Evolutionary conservation across 495 filamentous ascomycete species (phyloP), one percentile per base, ranked within the genome.

Genomic region (Aspergillus ellipticus): DNA sequence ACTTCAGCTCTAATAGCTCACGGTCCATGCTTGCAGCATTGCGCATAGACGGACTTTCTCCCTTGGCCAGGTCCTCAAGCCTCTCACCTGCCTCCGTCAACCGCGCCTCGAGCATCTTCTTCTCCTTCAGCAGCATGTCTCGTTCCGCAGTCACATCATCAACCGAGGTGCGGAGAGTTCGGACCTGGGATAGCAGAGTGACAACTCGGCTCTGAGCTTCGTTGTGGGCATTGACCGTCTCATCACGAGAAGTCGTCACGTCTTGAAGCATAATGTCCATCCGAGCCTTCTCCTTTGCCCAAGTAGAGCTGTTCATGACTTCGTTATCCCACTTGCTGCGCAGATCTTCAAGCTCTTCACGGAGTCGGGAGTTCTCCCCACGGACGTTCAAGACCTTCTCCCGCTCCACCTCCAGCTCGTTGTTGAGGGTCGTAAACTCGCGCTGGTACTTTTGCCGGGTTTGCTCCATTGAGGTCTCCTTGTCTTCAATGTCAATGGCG

Each of bases 251-350:
- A 22, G 88, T 85, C 2, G 88, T 87, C 17, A 97, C 81, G 66
- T 97, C 94, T 54, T 95, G 87, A 45, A 98, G 79, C 13, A 90
- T 95, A 41, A 91, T 85, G 62, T 97, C 95, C 54, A 98, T 79
- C 6, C 94, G 85, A 4, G 89, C 79, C 74, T 98, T 98, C 75
- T 98, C 94, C 75, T 98, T 98, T 29, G 92, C 91, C 94, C 94
- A 98, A 1, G 94, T 94, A 0, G 91, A 95, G 70, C 89, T 93
- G 66, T 98, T 98, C 63, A 98, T 85, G 17, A 97, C 92, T 71
- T 98, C 94, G 63, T 98, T 89, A 66, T 98, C 95, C 95, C 95
- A 98, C 68, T 97, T 97, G 56, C 86, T 90, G 48, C 94, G 87
- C 19, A 97, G 85, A 59, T 96, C 90, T 59, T 98, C 94, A 15